Evolutionary conservation across 2,329 filamentous ascomycete species (phyloP).

Genomic region (Trichoderma sp.): DNA sequence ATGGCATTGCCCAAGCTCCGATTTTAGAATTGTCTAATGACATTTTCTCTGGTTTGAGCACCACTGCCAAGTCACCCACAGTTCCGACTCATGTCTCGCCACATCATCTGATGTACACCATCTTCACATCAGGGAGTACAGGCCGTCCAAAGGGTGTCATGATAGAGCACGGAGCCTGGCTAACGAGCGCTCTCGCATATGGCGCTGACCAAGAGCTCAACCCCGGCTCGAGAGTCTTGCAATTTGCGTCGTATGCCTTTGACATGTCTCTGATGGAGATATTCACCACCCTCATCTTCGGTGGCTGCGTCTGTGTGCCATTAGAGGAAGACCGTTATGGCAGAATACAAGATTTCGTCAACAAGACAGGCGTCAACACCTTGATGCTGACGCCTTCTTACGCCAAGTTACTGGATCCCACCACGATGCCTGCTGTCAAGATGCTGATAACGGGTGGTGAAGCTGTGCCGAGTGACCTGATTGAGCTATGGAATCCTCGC

Average conservation of each 20-base stretch:
- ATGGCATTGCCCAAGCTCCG: neutral
- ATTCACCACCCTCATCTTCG: constrained; percentile 8
- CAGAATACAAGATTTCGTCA: constrained; percentile 22
- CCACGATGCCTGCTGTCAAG: neutral
- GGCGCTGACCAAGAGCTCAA: neutral
- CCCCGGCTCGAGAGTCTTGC: constrained; percentile 23
- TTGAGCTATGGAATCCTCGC: neutral
- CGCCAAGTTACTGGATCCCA: constrained; percentile 25
- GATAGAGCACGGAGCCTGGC: constrained; percentile 24
- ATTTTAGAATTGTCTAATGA: neutral
- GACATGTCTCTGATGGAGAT: constrained; percentile 26
- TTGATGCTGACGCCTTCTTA: constrained; percentile 28
- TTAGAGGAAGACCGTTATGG: constrained; percentile 22
- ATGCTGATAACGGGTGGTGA: constrained; percentile 23
- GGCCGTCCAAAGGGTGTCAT: constrained; percentile 27
- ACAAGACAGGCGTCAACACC: constrained; percentile 21
- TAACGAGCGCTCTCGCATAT: constrained; percentile 4
- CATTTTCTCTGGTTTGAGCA: neutral
- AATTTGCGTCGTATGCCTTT: constrained; percentile 28
- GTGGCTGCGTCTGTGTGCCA: constrained; percentile 27
- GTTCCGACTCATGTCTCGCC: neutral
- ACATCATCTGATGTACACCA: constrained; percentile 18
- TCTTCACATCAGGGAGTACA: constrained; percentile 28
- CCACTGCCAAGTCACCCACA: neutral
- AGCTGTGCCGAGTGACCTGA: constrained; percentile 15